Evolutionary conservation across 495 filamentous ascomycete genomes (phyloP), one percentile per base, ranked within the genome.

Genomic region (Durotheca rogersii): DNA sequence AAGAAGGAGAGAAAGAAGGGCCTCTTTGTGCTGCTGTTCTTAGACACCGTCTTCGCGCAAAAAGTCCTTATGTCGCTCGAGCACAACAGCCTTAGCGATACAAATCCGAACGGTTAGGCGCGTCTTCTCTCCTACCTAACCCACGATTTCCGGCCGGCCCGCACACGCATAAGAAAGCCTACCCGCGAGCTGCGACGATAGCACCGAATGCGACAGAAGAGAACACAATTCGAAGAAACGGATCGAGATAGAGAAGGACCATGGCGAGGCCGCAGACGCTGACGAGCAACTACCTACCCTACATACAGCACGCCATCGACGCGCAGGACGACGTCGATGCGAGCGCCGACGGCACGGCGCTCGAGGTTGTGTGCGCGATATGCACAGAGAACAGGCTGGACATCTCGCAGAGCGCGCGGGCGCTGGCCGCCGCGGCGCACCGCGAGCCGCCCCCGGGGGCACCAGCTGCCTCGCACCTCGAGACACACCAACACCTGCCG

Each of bases 261-360:
- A 57, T 40, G 51, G 49, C 47, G 45, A 45, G 20, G 29, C 39
- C 52, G 12, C 52, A n/a, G n/a, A n/a, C n/a, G n/a, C n/a, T n/a
- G 51, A 37, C 43, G 38, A 23, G 57, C 49, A 65, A 57, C 31
- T 62, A 59, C 29, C 53, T 62, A 15, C 48, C 54, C 27, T 58
- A 65, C 29, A 47, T 65, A 12, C 54, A 56, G 31, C 41, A 50
- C 16, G 41, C 51, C 39, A 54, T 62, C n/a, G 48, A 62, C 33
- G 44, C 33, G 20, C 48, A 40, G 47, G n/a, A 18, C 25, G 46
- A 57, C 23, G 4, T 27, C 9, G 23, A 27, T 9, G 9, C 23
- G 9, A 9, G 9, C 23, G 14, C 6, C 11, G 41, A 65, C 9
- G 44, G 45, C 6, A 39, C 42, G 11, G 20, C 20, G 7, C 38